phyloP scores from a whole-genome alignment of 257 asterid species.

The Fraxinus anomala region DNA sequence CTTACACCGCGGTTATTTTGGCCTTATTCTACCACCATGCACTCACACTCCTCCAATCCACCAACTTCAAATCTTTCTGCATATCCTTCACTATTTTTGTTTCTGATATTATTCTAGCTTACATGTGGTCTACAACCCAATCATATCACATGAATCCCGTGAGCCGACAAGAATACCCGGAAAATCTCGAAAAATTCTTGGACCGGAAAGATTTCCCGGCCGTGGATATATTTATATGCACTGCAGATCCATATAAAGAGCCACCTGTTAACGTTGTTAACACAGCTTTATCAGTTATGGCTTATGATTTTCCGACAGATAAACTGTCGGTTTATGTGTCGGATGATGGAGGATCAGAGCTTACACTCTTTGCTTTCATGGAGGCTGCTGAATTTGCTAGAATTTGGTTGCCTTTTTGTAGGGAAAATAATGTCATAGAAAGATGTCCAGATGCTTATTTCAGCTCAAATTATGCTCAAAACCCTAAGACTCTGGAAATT shows the following conservation, averaged over 20 bases:
- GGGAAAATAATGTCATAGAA: constrained; percentile 48
- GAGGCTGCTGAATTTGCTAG: constrained; percentile 72
- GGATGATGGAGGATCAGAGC: constrained; percentile 79
- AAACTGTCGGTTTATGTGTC: constrained; percentile 72
- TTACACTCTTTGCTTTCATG: constrained; percentile 68
- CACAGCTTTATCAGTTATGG: constrained; percentile 79
- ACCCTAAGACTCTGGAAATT: constrained; percentile 29
- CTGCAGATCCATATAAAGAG: constrained; percentile 78
- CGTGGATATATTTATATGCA: constrained; percentile 69
- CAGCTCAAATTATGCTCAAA: constrained; percentile 31
- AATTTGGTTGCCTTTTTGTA: constrained; percentile 70
- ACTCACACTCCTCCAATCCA: constrained; percentile 37
- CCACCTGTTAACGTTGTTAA: constrained; percentile 62
- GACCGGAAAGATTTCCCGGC: constrained; percentile 47
- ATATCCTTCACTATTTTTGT: constrained; percentile 42
- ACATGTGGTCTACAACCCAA: constrained; percentile 67
- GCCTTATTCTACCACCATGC: constrained; percentile 54
- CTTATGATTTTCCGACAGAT: constrained; percentile 69
- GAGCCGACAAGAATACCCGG: constrained; percentile 42
- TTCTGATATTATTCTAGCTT: constrained; percentile 56
- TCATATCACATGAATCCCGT: constrained; percentile 66
- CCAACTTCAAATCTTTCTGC: constrained; percentile 30
- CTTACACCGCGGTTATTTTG: constrained; percentile 43
- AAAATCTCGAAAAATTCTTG: constrained; percentile 30
- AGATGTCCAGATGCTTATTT: constrained; percentile 67